Evolutionary conservation across 108 stramenopile genomes (phyloP).

Genomic region (Nitzschia sp.): DNA sequence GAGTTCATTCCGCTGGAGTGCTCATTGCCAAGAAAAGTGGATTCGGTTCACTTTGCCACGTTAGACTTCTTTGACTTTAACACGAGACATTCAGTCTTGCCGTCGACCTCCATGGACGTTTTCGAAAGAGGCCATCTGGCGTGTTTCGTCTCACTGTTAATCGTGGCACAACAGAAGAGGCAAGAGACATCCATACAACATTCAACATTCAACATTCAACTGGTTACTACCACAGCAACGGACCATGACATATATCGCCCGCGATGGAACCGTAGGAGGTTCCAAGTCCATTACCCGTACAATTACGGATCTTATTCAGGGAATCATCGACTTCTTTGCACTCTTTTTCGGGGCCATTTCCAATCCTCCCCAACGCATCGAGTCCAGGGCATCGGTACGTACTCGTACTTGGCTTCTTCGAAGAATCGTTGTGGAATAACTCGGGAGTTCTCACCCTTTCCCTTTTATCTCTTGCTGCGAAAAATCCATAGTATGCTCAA

Average conservation of each 20-base stretch:
- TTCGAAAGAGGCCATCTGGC: too few relatives aligned
- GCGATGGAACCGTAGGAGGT: constrained; percentile 38
- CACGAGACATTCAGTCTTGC: too few relatives aligned
- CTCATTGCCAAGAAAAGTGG: constrained; percentile 20
- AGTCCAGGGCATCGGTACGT: constrained; percentile 20
- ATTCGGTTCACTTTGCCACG: neutral
- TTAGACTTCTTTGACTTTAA: too few relatives aligned
- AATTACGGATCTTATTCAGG: constrained; percentile 33
- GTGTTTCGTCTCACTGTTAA: neutral
- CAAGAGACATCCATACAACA: neutral
- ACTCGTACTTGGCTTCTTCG: too few relatives aligned
- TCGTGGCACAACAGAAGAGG: neutral
- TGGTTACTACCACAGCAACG: neutral
- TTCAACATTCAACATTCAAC: neutral
- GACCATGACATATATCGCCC: constrained; percentile 32
- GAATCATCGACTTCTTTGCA: constrained; percentile 33
- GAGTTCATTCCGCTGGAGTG: constrained; percentile 15
- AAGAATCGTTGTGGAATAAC: too few relatives aligned
- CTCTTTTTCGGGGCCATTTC: constrained; percentile 34
- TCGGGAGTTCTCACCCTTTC: too few relatives aligned
- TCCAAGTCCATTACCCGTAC: constrained; percentile 26
- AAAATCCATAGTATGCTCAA: constrained; percentile 11
- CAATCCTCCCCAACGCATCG: constrained; percentile 35
- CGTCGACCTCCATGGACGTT: too few relatives aligned
- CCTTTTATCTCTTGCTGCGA: neutral